Evolutionary conservation across 2,329 filamentous ascomycete species (phyloP).

Genomic region (Colletotrichum chlorophyti): DNA sequence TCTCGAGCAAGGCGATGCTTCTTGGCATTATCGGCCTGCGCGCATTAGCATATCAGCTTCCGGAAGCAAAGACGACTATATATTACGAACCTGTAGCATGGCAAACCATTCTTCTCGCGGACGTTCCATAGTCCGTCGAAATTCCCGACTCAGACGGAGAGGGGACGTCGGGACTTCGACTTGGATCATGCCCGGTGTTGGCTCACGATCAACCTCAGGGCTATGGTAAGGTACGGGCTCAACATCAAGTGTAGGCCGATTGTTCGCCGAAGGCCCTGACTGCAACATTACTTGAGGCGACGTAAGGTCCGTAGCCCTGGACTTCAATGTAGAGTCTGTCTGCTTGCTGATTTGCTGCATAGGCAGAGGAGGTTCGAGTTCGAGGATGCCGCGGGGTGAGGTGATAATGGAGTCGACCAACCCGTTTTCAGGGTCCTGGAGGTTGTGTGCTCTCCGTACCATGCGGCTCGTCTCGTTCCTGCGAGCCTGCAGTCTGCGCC

Average conservation of each 20-base stretch:
- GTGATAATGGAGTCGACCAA: not conserved
- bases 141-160: not conserved
- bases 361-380: not conserved
- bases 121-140: not conserved
- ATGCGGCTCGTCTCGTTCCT: not conserved
- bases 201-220: not conserved
- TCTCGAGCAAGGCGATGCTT: no score
- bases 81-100: not conserved
- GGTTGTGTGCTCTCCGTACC: not conserved
- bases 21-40: not conserved
- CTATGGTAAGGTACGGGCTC: no score
- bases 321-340: not conserved
- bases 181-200: no score
- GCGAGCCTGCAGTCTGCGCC: not conserved
- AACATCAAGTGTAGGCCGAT: no score
- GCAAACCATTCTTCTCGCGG: not conserved
- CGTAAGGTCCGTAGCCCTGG: not conserved
- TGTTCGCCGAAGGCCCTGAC: no score
- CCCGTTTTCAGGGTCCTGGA: not conserved
- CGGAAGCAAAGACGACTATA: no score
- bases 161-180: not conserved
- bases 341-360: not conserved
- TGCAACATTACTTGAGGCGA: not conserved
- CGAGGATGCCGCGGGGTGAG: not conserved
- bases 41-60: not conserved